phyloP scores from a whole-genome alignment of 2,329 filamentous ascomycete species.

The Ambrosiella cleistominuta region DNA sequence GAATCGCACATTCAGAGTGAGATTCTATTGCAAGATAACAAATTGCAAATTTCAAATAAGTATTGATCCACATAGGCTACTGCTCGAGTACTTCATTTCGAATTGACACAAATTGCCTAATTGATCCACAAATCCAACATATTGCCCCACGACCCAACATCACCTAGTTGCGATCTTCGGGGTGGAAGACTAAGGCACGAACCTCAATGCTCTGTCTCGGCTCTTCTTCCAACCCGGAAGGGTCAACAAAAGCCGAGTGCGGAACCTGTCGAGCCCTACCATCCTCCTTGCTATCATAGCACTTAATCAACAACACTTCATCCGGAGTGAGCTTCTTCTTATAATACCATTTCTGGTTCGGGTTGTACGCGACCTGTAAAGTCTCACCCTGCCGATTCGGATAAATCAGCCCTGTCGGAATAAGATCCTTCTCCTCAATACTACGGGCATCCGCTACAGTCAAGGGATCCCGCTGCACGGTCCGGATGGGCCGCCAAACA shows the following conservation, averaged over 20 bases:
- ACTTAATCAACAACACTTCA: constrained; percentile 42
- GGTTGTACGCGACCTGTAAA: constrained; percentile 25
- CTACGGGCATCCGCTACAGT: constrained; percentile 33
- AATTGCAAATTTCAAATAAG: too few species aligned
- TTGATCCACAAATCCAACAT: background rate
- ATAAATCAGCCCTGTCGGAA: constrained; percentile 32
- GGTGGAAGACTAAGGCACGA: constrained; percentile 34
- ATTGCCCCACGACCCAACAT: background rate
- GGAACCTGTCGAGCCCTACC: constrained; percentile 25
- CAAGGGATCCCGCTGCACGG: constrained; percentile 31
- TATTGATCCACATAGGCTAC: too few species aligned
- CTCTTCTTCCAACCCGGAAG: constrained; percentile 32
- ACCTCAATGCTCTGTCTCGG: constrained; percentile 45
- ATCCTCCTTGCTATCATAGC: constrained; percentile 32
- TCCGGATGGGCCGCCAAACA: constrained; percentile 29
- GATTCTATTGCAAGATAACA: too few species aligned
- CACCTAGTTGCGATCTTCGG: constrained; percentile 21
- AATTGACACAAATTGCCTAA: too few species aligned
- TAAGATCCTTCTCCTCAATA: constrained; percentile 32
- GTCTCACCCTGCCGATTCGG: constrained; percentile 32
- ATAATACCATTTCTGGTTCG: constrained; percentile 34
- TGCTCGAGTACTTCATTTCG: too few species aligned
- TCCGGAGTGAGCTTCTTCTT: constrained; percentile 31
- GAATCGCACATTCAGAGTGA: too few species aligned
- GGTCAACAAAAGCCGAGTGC: constrained; percentile 37